phyloP scores from a whole-genome alignment of 495 filamentous ascomycete genomes.

The Aspergillus carlsbadensis region DNA sequence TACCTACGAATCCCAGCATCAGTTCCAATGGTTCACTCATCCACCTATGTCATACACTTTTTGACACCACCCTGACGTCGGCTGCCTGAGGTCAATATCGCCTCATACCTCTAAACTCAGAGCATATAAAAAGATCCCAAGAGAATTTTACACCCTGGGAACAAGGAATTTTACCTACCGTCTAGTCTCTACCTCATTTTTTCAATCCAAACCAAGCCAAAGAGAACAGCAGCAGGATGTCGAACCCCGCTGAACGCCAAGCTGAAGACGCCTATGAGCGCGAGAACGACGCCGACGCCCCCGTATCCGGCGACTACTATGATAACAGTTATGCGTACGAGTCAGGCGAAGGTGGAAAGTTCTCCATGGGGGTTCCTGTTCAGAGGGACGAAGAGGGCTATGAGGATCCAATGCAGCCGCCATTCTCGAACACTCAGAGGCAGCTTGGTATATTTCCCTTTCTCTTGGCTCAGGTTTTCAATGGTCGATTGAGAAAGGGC shows the following conservation, averaged over 20 bases:
- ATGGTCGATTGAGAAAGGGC: background rate
- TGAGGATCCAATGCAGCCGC: slow-evolving; percentile 26
- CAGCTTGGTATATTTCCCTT: slow-evolving; percentile 22
- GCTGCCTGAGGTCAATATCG: background rate
- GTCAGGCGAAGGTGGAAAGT: slow-evolving; percentile 9
- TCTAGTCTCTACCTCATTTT: background rate
- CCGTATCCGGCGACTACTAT: slow-evolving; percentile 16
- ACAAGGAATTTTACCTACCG: background rate
- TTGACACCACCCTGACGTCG: background rate
- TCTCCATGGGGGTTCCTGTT: slow-evolving; percentile 6
- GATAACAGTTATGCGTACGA: slow-evolving; percentile 25
- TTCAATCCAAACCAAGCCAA: background rate
- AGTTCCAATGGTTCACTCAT: background rate
- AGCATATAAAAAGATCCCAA: background rate
- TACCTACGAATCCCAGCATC: background rate
- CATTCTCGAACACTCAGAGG: slow-evolving; percentile 22
- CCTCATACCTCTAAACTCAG: background rate
- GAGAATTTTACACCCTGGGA: background rate
- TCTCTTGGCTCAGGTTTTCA: background rate
- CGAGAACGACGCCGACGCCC: slow-evolving; percentile 24
- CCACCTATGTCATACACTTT: background rate
- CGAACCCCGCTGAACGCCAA: slow-evolving; percentile 25
- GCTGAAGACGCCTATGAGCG: slow-evolving; percentile 31
- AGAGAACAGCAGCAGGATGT: slow-evolving; percentile 12
- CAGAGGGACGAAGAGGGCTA: slow-evolving; percentile 13